phyloP scores from a whole-genome alignment of 495 filamentous ascomycete species.

The Tuber aestivum region DNA sequence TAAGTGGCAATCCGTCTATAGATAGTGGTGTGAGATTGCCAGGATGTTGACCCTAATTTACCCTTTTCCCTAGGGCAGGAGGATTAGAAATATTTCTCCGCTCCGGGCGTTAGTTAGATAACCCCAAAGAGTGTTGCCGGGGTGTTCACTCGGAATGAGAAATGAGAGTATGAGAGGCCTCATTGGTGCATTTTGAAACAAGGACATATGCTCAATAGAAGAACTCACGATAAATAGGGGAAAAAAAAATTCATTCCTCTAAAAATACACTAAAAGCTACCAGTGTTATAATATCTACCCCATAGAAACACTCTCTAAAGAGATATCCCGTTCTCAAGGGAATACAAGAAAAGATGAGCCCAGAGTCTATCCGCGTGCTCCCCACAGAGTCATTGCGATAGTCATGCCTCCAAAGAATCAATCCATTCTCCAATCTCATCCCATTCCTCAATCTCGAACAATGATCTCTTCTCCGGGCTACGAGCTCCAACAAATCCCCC shows the following conservation, averaged over 20 bases:
- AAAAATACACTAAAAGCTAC: neutral
- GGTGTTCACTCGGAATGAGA: neutral
- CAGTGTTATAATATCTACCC: neutral
- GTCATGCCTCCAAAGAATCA: slow-evolving; percentile 11
- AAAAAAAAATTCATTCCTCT: neutral
- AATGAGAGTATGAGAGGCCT: neutral
- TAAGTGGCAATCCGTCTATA: neutral
- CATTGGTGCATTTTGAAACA: neutral
- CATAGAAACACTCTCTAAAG: neutral
- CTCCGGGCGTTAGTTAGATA: no score
- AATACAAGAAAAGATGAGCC: neutral
- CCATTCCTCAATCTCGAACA: slow-evolving; percentile 19
- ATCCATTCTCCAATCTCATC: slow-evolving; percentile 17
- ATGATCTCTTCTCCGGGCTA: neutral
- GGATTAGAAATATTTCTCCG: no score
- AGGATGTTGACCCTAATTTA: neutral
- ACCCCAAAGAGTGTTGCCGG: no score
- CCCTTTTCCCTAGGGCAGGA: neutral
- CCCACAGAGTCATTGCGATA: neutral
- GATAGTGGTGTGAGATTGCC: neutral
- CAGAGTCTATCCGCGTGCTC: neutral
- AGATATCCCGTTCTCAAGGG: neutral
- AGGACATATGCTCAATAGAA: neutral
- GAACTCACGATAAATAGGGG: neutral
- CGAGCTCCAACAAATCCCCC: neutral